These are phyloP conservation scores for Rauvolfia tetraphylla DNA, from an alignment of 257 asterid species.

Conservation along the genomic window DNA sequence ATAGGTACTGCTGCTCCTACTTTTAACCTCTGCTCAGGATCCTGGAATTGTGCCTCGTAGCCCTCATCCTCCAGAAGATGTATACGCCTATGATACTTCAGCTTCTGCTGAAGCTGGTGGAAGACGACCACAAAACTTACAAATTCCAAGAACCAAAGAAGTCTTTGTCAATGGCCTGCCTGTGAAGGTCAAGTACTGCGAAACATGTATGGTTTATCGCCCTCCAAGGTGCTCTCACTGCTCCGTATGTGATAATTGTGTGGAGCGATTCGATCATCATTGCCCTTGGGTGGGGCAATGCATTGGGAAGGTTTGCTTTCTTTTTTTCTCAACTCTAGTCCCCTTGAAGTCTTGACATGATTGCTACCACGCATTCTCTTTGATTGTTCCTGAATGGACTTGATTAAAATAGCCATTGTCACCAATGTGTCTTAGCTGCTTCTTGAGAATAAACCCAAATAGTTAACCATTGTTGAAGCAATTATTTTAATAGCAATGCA, in stretches of 20 bases:
- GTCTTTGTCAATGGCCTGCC: slow-evolving; percentile 58
- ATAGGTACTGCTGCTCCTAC: slow-evolving; percentile 38
- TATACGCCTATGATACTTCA: slow-evolving; percentile 25
- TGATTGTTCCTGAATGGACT: background rate
- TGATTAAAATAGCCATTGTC: background rate
- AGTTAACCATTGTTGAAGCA: background rate
- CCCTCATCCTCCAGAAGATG: slow-evolving; percentile 47
- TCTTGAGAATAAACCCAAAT: background rate
- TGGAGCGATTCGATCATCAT: slow-evolving; percentile 82
- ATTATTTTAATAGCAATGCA: background rate
- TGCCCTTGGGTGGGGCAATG: slow-evolving; percentile 94
- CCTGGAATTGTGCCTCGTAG: slow-evolving; percentile 83
- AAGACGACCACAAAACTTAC: slow-evolving; percentile 11
- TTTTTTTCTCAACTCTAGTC: background rate
- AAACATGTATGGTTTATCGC: slow-evolving; percentile 72
- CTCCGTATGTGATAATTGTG: slow-evolving; percentile 77
- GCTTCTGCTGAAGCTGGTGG: slow-evolving; percentile 28
- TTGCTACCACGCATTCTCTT: background rate
- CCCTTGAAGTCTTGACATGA: background rate
- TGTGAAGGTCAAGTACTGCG: slow-evolving; percentile 64
- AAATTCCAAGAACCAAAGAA: slow-evolving; percentile 46
- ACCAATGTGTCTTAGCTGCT: background rate
- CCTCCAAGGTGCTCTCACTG: slow-evolving; percentile 90
- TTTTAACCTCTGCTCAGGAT: slow-evolving; percentile 66
- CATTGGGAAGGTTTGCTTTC: slow-evolving; percentile 59